Conservation (phyloP, 805 yeast species). For the Candida endomychidarum region DNA sequence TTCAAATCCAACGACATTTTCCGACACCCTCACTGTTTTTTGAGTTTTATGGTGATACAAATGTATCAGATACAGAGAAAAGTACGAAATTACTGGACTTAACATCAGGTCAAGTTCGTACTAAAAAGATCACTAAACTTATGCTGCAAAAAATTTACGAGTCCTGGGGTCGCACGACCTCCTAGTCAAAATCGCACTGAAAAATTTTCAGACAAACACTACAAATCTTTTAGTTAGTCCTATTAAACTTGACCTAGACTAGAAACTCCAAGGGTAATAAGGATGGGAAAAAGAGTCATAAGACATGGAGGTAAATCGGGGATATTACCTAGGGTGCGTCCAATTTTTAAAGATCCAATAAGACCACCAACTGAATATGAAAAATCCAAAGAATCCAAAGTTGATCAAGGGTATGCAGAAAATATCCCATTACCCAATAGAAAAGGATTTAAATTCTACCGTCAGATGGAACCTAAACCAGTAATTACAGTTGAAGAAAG, state of each 20-base stretch:
- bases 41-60: constrained; percentile 38
- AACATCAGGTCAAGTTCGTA: constrained; percentile 43
- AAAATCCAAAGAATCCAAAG: constrained; percentile 42
- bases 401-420: constrained; percentile 66
- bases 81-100: constrained; percentile 20
- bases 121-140: constrained; percentile 51
- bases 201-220: constrained; percentile 6
- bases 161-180: constrained; percentile 49
- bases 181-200: constrained; percentile 2
- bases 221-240: not conserved
- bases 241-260: too few species aligned
- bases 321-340: constrained; percentile 74
- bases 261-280: too few species aligned
- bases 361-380: constrained; percentile 49
- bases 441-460: constrained; percentile 42
- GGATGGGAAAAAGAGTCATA: constrained; percentile 51
- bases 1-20: constrained; percentile 66
- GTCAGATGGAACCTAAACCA: constrained; percentile 53
- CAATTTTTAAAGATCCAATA: constrained; percentile 64
- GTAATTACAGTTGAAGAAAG: constrained; percentile 61
- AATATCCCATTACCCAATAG: constrained; percentile 67
- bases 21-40: constrained; percentile 69
- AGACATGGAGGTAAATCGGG: constrained; percentile 73
- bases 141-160: constrained; percentile 54
- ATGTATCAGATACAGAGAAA: constrained; percentile 25